Evolutionary conservation across 805 yeast genomes (phyloP).

Genomic region (Helenozyma baotianmanensis): DNA sequence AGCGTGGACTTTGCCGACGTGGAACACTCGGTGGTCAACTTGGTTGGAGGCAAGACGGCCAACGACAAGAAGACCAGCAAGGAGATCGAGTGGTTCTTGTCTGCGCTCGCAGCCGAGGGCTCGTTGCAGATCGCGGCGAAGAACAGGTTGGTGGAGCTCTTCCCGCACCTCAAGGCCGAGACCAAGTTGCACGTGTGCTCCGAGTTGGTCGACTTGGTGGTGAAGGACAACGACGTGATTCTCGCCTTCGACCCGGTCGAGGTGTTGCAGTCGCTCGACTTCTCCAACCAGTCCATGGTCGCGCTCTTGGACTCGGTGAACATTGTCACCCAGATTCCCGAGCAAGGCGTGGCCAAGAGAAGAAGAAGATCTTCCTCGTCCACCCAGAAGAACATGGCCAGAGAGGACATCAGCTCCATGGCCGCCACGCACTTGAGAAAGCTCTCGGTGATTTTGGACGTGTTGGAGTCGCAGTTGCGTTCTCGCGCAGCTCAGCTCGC

Average conservation of each 20-base stretch:
- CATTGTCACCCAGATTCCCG: constrained; percentile 45
- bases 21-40: constrained; percentile 53
- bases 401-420: constrained; percentile 61
- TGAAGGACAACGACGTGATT: constrained; percentile 30
- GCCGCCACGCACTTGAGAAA: constrained; percentile 78
- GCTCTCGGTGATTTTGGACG: constrained; percentile 73
- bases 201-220: constrained; percentile 50
- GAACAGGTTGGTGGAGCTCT: constrained; percentile 49
- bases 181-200: constrained; percentile 51
- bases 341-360: constrained; percentile 61
- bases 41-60: constrained; percentile 43
- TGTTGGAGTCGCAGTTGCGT: constrained; percentile 54
- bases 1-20: constrained; percentile 49
- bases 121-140: constrained; percentile 42
- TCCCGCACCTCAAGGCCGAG: constrained; percentile 52
- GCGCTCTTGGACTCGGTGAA: constrained; percentile 56
- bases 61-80: constrained; percentile 49
- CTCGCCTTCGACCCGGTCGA: constrained; percentile 37
- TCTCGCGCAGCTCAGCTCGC: constrained; percentile 24
- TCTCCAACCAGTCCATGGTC: constrained; percentile 55
- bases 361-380: constrained; percentile 77
- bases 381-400: constrained; percentile 69
- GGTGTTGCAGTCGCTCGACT: constrained; percentile 48
- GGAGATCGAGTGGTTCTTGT: constrained; percentile 59
- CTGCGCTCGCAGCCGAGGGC: constrained; percentile 35